Conservation (phyloP, 176 grass and related monocot genomes). For the Saccharum officinarum region DNA sequence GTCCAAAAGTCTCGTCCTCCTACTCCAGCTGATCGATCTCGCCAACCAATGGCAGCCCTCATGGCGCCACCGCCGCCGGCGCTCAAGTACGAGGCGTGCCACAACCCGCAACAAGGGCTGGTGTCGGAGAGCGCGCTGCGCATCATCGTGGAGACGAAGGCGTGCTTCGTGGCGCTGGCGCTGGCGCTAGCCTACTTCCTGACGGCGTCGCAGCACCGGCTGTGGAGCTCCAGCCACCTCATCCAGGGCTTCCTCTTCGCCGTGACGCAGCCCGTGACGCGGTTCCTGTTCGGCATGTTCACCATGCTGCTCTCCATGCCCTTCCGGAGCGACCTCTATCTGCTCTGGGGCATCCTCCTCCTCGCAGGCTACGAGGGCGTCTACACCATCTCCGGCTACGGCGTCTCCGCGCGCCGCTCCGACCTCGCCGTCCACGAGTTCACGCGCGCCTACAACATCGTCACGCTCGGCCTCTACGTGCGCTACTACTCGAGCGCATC, state of each 20-base stretch:
- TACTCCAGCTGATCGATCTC: background rate
- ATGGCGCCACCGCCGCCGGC: conserved; percentile 9
- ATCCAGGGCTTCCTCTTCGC: conserved; percentile 37
- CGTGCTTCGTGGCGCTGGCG: conserved; percentile 19
- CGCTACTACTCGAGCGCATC: background rate
- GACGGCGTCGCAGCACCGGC: conserved; percentile 39
- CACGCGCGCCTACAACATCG: conserved; percentile 16
- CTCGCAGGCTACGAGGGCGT: conserved; percentile 25
- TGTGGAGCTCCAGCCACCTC: conserved; percentile 33
- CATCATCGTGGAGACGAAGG: conserved; percentile 29
- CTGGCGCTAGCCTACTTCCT: conserved; percentile 32
- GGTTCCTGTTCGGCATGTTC: conserved; percentile 30
- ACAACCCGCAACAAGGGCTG: background rate
- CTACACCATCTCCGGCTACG: conserved; percentile 36
- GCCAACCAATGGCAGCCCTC: conserved; percentile 14
- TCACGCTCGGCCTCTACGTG: background rate
- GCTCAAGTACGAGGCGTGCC: conserved; percentile 2
- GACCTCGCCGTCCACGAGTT: conserved; percentile 33
- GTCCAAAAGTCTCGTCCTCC: background rate
- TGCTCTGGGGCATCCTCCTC: conserved; percentile 40
- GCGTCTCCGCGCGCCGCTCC: conserved; percentile 28
- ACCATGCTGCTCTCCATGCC: conserved; percentile 38
- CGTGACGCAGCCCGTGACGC: conserved; percentile 25
- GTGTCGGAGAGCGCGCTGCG: conserved; percentile 14
- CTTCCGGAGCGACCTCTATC: conserved; percentile 38